These are phyloP conservation scores for Brasenia schreberi DNA, from an alignment of 164 flowering plant genomes.

Conservation along the genomic window DNA sequence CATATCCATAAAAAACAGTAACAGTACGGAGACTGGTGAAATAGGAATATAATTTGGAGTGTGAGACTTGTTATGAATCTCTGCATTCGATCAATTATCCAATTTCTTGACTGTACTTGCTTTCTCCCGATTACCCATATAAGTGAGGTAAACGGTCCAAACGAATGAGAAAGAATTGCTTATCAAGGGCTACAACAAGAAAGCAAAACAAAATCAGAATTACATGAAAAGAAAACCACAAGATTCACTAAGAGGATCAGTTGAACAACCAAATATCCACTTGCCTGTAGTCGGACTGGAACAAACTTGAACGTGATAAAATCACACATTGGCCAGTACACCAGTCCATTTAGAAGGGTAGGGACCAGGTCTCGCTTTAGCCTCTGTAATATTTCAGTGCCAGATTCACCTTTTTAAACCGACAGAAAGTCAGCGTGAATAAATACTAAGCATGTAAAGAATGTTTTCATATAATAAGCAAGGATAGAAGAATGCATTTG, in stretches of 20 bases:
- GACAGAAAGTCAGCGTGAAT: too few relatives aligned
- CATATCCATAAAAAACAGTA: too few relatives aligned
- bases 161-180: conserved; percentile 68
- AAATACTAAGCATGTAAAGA: not conserved
- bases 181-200: conserved; percentile 52
- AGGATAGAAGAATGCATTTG: not conserved
- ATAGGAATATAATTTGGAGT: not conserved
- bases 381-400: conserved; percentile 53
- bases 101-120: conserved; percentile 11
- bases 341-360: conserved; percentile 46
- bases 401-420: conserved; percentile 26
- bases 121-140: conserved; percentile 76
- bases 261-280: not conserved
- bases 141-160: conserved; percentile 85
- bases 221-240: not conserved
- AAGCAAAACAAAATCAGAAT: conserved; percentile 5
- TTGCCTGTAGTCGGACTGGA: conserved; percentile 83
- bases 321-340: conserved; percentile 83
- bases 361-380: conserved; percentile 79
- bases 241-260: not conserved
- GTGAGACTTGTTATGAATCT: not conserved
- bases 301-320: conserved; percentile 61
- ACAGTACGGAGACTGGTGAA: too few relatives aligned
- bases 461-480: not conserved
- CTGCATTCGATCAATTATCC: conserved; percentile 1